These are phyloP conservation scores for Cardamine chenopodiifolia DNA, from an alignment of 345 rosid genomes.

Conservation along the genomic window DNA sequence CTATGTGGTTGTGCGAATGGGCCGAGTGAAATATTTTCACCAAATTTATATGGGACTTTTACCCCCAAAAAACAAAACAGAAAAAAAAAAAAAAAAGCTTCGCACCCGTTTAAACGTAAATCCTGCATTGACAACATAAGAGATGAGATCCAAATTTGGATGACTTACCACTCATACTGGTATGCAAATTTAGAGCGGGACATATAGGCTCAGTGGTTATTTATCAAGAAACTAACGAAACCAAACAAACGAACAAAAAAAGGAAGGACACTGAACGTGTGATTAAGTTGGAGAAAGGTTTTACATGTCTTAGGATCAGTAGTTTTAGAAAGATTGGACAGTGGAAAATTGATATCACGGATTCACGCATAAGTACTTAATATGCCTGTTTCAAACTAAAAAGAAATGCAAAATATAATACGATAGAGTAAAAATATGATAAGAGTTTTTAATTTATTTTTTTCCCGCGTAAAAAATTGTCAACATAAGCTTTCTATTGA, in stretches of 20 bases:
- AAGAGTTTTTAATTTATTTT: not conserved
- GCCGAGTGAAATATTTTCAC: not conserved
- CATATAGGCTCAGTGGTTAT: not conserved
- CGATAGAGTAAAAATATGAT: not conserved
- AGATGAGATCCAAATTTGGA: not conserved
- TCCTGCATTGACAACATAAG: no score
- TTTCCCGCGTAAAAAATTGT: not conserved
- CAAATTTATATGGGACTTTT: no score
- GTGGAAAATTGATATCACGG: not conserved
- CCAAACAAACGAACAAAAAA: not conserved
- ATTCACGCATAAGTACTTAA: not conserved
- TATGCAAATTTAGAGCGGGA: not conserved
- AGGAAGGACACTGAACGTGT: not conserved
- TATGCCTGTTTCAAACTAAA: not conserved
- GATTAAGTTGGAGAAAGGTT: not conserved
- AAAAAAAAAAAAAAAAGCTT: no score
- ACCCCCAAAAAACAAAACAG: no score
- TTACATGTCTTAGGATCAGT: not conserved
- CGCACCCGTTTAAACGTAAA: no score
- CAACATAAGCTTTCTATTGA: not conserved
- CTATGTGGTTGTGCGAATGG: not conserved
- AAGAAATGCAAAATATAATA: not conserved
- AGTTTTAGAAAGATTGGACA: not conserved
- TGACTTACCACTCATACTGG: not conserved
- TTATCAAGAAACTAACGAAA: not conserved